Percentiles rank a stretch among this genome's conserved stretches.
These are phyloP conservation scores for Cordyceps farinosa DNA, from an alignment of 2,329 filamentous ascomycete species.

Conservation along the genomic window DNA sequence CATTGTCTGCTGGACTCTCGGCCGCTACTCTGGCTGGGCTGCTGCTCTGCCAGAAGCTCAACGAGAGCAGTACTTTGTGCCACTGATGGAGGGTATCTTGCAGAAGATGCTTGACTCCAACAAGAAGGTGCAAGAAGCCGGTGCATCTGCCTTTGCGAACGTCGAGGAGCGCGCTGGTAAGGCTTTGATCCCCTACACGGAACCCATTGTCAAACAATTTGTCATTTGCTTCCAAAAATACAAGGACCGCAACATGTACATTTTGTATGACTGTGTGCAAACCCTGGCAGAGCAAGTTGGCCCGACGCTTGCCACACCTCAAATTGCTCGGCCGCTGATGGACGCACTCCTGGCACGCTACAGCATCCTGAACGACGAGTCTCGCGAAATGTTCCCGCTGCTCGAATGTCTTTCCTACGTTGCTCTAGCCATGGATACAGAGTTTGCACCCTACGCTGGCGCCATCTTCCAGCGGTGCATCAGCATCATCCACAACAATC, in stretches of 20 bases:
- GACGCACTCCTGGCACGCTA: conserved; percentile 86
- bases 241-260: conserved; percentile 99
- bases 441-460: conserved; percentile 79
- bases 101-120: conserved; percentile 94
- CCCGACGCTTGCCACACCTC: conserved; percentile 71
- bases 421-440: conserved; percentile 75
- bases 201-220: conserved; percentile 87
- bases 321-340: conserved; percentile 85
- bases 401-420: conserved; percentile 97
- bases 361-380: conserved; percentile 81
- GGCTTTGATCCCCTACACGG: conserved; percentile 77
- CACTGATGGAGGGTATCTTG: conserved; percentile 95
- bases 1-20: conserved; percentile 97
- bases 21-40: conserved; percentile 90
- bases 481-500: conserved; percentile 85
- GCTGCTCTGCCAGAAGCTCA: conserved; percentile 68
- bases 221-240: conserved; percentile 90
- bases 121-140: conserved; percentile 96
- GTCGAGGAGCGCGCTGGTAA: conserved; percentile 89
- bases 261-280: conserved; percentile 97
- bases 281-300: conserved; percentile 91
- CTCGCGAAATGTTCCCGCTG: conserved; percentile 87
- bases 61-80: conserved; percentile 78
- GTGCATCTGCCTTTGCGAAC: conserved; percentile 91
- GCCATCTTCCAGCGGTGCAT: conserved; percentile 87